Base-by-base conservation (phyloP, 257 asterid species). In the Solanum commersonii region DNA sequence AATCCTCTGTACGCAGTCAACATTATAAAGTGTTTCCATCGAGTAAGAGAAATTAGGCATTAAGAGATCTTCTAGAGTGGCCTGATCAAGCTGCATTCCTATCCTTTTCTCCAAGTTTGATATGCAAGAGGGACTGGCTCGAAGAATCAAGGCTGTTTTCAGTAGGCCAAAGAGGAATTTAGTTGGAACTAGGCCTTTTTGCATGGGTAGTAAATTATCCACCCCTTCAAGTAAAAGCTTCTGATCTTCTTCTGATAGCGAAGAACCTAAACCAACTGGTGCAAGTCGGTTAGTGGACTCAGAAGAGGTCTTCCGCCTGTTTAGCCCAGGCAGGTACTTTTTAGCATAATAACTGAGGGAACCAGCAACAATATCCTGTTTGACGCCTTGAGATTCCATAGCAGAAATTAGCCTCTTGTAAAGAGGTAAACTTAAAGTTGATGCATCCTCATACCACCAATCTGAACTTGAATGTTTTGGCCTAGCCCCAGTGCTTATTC, bases 361-460 rank as follows among this genome's bases (percentile, higher is more conserved):
- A 20, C 98, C 99, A 1, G 98, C 98, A 9, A 97, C 60, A 35
- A 93, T 91, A 78, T 96, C 98, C 84, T 88, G 93, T 33, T 93
- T 94, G 79, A 95, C 85, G 3, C 98, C 99, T 31, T 96, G 93
- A 63, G 94, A 91, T 87, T 94, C 98, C 98, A 97, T 93, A 83
- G 94, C 95, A 2, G 98, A 93, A 87, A 97, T 90, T 85, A 97
- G 87, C 87, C 93, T 90, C 81, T 94, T 97, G 92, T 96, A 97
- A 38, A 93, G 91, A 5, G 95, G 92, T 86, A 97, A 90, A 77
- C 98, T 95, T 88, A 97, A 79, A 87, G 94, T 91, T 6, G 98
- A 93, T 25, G 96, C 99, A 79, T 96, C 99, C 87, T 97, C 99
- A n/a, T 91, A 96, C 99, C 99, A 97, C 99, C 99, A 97, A 90